Evolutionary conservation across 768 basidiomycete genomes (phyloP), one percentile per base, ranked within the genome.

Genomic region (Exidia glandulosa): DNA sequence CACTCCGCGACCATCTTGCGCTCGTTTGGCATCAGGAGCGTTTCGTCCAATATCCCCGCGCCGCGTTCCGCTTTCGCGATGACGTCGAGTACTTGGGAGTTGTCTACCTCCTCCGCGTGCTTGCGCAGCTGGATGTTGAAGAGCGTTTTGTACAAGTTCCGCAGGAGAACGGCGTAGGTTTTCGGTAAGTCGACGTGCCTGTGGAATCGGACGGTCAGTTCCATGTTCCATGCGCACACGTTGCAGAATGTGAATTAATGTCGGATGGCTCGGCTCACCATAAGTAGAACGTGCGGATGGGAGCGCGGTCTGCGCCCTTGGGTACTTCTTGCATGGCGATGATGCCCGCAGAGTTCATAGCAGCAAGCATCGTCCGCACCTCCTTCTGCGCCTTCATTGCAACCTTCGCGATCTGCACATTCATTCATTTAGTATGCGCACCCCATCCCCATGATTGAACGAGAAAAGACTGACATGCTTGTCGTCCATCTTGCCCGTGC

Each of bases 311-410:
- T 25, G 88, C 85, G 64, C 85, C 89, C 72, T 88, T 88, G 3
- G 96, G 89, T 2, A 97, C 87, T 72, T 97, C 94, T 75, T 96
- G 93, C 12, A 88, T 86, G 67, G 88, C 91, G 65, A 98, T 85
- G 58, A 98, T 69, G 33, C 84, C 86, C 67, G 94, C 86, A 2
- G 85, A 77, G 13, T 91, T 85, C 56, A 99, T 80, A 2, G 83
- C 82, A 23, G 89, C 81, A 58, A 97, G 77, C 50, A 91, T 74
- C 12, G 87, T 85, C 57, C 94, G 85, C 58, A 90, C 87, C 63
- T 93, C 89, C 69, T 90, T 92, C 33, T 87, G 79, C 2, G 90
- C 81, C 78, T 98, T 88, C 90, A 99, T 91, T 19, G 91, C 90
- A 56, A 87, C 77, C 71, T 95, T 95, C 32, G 91, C 88, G 55